Conservation (phyloP, 2,329 filamentous ascomycete genomes). For the Fusarium kyushuense region DNA sequence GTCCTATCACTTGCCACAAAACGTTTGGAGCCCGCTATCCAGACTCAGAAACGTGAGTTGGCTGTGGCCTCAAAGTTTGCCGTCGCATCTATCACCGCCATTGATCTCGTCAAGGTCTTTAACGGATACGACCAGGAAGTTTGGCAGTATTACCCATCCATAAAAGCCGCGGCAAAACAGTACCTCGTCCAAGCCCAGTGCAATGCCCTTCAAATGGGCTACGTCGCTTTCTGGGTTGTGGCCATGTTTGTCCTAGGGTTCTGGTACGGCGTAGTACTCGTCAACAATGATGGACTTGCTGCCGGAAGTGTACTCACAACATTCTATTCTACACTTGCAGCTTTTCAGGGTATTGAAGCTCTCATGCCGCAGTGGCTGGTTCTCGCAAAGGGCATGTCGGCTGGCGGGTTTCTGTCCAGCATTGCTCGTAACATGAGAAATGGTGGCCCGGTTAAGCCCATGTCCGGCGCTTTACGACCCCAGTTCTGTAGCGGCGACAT, state of each 20-base stretch:
- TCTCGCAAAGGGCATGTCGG: conserved; percentile 82
- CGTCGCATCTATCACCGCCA: conserved; percentile 76
- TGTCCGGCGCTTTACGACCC: conserved; percentile 47
- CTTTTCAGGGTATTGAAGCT: conserved; percentile 79
- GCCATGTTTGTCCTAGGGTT: conserved; percentile 89
- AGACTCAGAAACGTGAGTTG: conserved; percentile 75
- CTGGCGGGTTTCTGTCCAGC: conserved; percentile 71
- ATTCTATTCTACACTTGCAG: conserved; percentile 84
- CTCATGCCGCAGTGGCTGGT: conserved; percentile 82
- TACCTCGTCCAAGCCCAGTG: conserved; percentile 77
- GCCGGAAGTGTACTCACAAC: conserved; percentile 81
- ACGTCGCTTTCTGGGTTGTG: conserved; percentile 79
- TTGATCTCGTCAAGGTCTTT: conserved; percentile 89
- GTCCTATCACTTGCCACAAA: conserved; percentile 71
- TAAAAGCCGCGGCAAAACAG: conserved; percentile 68
- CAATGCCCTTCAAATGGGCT: conserved; percentile 78
- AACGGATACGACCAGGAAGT: conserved; percentile 80
- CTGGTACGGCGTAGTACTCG: conserved; percentile 83
- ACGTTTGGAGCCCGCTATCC: conserved; percentile 73
- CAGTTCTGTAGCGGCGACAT: conserved; percentile 73
- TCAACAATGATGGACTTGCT: conserved; percentile 67
- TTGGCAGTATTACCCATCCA: conserved; percentile 70
- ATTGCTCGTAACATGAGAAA: conserved; percentile 53
- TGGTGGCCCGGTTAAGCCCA: neutral
- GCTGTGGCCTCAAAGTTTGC: conserved; percentile 77